A percentile compares a stretch with the other conserved stretches of the same genome.
These are phyloP conservation scores for Teratosphaeriaceae sp. DNA, from an alignment of 2,329 filamentous ascomycete species.

Conservation along the genomic window DNA sequence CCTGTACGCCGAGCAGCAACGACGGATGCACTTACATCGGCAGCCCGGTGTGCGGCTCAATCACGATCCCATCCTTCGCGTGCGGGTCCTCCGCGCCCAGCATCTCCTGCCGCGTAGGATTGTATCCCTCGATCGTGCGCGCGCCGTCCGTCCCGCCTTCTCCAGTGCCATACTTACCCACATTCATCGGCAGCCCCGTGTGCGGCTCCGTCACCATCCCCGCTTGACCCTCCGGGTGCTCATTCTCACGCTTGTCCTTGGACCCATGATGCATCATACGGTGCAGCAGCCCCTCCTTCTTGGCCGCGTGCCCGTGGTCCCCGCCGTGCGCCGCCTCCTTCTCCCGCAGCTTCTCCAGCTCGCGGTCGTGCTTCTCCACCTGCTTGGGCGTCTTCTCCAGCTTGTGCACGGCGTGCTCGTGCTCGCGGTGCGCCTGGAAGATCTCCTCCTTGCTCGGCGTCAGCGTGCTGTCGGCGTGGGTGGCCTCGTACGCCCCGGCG, in stretches of 20 bases:
- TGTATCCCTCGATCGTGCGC: not conserved
- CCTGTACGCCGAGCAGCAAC: not conserved
- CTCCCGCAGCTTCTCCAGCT: slow-evolving; percentile 23
- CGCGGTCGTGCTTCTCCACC: slow-evolving; percentile 16
- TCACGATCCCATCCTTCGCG: not conserved
- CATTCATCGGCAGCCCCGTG: slow-evolving; percentile 35
- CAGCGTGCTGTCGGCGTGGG: not conserved
- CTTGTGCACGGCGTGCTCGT: slow-evolving; percentile 19
- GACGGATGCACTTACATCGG: not conserved
- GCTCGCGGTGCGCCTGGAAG: slow-evolving; percentile 12
- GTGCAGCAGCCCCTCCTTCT: slow-evolving; percentile 24
- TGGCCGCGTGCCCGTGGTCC: slow-evolving; percentile 30
- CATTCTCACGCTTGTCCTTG: slow-evolving; percentile 16
- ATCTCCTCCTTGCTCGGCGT: not conserved
- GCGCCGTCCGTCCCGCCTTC: not conserved
- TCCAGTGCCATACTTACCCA: not conserved
- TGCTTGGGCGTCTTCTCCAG: slow-evolving; percentile 30
- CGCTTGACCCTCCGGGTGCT: not conserved
- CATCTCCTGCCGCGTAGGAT: not conserved
- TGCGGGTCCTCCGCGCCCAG: not conserved
- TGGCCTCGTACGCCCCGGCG: slow-evolving; percentile 25
- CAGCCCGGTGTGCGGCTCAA: not conserved
- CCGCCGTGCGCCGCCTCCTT: slow-evolving; percentile 15
- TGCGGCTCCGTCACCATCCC: slow-evolving; percentile 31
- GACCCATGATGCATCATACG: slow-evolving; percentile 22